These are phyloP conservation scores for Circinella umbellata DNA, from an alignment of 371 early-diverging fungal species.

Conservation along the genomic window DNA sequence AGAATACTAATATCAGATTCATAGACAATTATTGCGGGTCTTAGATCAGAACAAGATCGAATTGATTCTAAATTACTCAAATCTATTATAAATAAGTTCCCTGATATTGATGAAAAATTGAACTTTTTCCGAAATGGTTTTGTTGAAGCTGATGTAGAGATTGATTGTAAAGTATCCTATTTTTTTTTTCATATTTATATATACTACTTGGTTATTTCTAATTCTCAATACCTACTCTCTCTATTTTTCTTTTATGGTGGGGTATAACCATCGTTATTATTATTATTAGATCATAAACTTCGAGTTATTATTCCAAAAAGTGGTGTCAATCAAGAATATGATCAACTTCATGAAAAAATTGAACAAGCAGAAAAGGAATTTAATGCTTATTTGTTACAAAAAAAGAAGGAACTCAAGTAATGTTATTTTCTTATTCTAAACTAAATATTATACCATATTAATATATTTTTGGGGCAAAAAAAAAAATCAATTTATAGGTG, in stretches of 20 bases:
- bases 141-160: conserved; percentile 73
- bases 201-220: too few relatives aligned
- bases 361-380: conserved; percentile 68
- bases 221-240: too few relatives aligned
- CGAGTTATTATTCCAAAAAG: conserved; percentile 70
- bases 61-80: conserved; percentile 55
- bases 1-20: too few relatives aligned
- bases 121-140: conserved; percentile 75
- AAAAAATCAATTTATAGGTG: conserved; percentile 29
- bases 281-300: conserved; percentile 40
- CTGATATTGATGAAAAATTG: conserved; percentile 58
- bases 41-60: conserved; percentile 12
- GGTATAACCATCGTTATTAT: not conserved
- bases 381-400: conserved; percentile 64
- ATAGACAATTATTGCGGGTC: conserved; percentile 11
- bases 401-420: conserved; percentile 68
- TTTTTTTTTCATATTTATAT: not conserved
- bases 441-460: not conserved
- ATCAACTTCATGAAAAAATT: conserved; percentile 61
- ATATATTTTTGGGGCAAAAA: not conserved
- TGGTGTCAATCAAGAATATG: conserved; percentile 83
- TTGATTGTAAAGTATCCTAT: conserved; percentile 47
- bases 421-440: not conserved
- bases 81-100: conserved; percentile 50
- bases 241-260: too few relatives aligned